These are phyloP conservation scores for Lactifluus volemus DNA, from an alignment of 768 basidiomycete species.

Conservation along the genomic window DNA sequence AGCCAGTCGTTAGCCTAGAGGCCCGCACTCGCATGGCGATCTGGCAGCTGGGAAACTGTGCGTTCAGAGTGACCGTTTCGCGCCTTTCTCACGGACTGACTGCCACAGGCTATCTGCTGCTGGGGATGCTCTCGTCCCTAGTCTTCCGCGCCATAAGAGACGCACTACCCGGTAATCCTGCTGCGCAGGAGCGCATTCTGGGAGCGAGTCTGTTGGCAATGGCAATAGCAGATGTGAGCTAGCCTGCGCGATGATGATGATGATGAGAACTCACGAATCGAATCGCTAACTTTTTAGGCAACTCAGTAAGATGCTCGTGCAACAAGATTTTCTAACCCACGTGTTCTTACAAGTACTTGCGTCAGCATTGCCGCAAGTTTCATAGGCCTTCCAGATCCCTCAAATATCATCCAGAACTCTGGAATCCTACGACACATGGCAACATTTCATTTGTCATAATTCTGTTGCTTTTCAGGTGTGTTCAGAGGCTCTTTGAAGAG, in stretches of 20 bases:
- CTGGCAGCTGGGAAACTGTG: constrained; percentile 34
- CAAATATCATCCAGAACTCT: constrained; percentile 39
- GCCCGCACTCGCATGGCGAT: constrained; percentile 50
- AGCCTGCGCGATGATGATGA: constrained; percentile 5
- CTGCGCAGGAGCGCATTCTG: constrained; percentile 59
- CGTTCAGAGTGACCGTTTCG: no score
- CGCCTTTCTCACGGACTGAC: no score
- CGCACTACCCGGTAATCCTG: constrained; percentile 44
- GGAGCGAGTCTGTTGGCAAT: constrained; percentile 55
- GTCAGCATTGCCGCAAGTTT: constrained; percentile 50
- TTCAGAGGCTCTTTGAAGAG: background rate
- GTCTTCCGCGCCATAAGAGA: constrained; percentile 63
- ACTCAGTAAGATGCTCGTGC: constrained; percentile 43
- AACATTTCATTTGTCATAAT: constrained; percentile 59
- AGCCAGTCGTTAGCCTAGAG: constrained; percentile 31
- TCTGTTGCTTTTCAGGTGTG: constrained; percentile 50
- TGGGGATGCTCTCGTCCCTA: constrained; percentile 55
- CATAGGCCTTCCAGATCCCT: constrained; percentile 48
- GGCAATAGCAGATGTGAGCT: constrained; percentile 60
- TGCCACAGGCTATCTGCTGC: constrained; percentile 46
- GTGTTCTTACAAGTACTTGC: background rate
- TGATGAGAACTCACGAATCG: background rate
- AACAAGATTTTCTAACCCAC: background rate
- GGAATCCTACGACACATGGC: constrained; percentile 72
- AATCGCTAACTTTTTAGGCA: constrained; percentile 30